Evolutionary conservation across 805 yeast species (phyloP).

Genomic region (Wickerhamomyces subpelliculosus): DNA sequence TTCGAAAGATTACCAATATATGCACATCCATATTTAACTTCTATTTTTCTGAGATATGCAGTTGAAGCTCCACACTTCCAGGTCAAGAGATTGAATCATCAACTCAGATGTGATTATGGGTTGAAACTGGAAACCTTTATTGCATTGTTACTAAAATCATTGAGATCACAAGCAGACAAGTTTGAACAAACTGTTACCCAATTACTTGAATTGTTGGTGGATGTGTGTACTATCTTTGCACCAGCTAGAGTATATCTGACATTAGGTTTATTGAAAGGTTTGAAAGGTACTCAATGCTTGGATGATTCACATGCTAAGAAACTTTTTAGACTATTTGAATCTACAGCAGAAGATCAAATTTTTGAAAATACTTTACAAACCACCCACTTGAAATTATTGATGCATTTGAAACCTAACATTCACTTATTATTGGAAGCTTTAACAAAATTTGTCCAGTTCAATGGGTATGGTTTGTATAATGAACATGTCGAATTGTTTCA

Average conservation of each 20-base stretch:
- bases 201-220: slow-evolving; percentile 39
- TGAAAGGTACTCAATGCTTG: slow-evolving; percentile 25
- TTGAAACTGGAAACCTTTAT: slow-evolving; percentile 41
- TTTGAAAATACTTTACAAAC: slow-evolving; percentile 46
- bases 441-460: slow-evolving; percentile 16
- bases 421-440: slow-evolving; percentile 13
- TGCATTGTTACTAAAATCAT: slow-evolving; percentile 23
- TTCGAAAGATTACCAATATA: slow-evolving; percentile 38
- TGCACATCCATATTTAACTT: slow-evolving; percentile 35
- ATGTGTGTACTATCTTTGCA: slow-evolving; percentile 49
- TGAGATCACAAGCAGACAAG: slow-evolving; percentile 23
- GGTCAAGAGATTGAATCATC: slow-evolving; percentile 27
- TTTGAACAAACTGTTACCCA: slow-evolving; percentile 22
- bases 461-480: slow-evolving; percentile 26
- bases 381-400: slow-evolving; percentile 38
- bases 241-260: slow-evolving; percentile 61
- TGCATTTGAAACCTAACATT: slow-evolving; percentile 28
- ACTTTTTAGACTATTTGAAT: slow-evolving; percentile 29
- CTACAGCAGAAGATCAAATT: slow-evolving; percentile 44
- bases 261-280: slow-evolving; percentile 51
- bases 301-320: slow-evolving; percentile 19
- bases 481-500: slow-evolving; percentile 33
- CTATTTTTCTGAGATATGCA: slow-evolving; percentile 47
- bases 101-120: slow-evolving; percentile 51
- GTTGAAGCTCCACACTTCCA: slow-evolving; percentile 59